These are phyloP conservation scores for Fusarium xylarioides DNA, from an alignment of 2,329 filamentous ascomycete species.

Conservation along the genomic window DNA sequence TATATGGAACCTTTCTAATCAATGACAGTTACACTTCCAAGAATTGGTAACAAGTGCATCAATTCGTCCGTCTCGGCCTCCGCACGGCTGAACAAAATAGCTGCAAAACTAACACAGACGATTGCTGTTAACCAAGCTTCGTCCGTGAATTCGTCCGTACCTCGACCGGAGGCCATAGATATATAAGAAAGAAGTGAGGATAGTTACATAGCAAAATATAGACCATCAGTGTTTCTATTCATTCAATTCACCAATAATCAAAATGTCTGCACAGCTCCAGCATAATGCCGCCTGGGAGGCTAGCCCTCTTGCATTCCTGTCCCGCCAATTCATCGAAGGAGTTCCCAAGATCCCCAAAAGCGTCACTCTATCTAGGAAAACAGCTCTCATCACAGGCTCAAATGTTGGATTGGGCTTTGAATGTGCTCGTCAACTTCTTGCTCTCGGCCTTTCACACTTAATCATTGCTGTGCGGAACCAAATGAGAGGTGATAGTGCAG, in stretches of 20 bases:
- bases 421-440: slow-evolving; percentile 53
- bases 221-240: background rate
- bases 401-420: slow-evolving; percentile 61
- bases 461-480: slow-evolving; percentile 58
- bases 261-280: slow-evolving; percentile 36
- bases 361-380: slow-evolving; percentile 47
- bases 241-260: background rate
- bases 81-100: slow-evolving; percentile 13
- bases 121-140: background rate
- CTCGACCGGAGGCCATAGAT: slow-evolving; percentile 12
- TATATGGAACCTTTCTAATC: background rate
- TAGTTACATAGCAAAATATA: background rate
- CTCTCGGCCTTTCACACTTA: slow-evolving; percentile 52
- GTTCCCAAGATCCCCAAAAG: slow-evolving; percentile 37
- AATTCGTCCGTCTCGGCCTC: slow-evolving; percentile 36
- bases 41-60: background rate
- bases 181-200: slow-evolving; percentile 15
- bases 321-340: slow-evolving; percentile 37
- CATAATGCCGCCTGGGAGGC: slow-evolving; percentile 35
- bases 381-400: slow-evolving; percentile 59
- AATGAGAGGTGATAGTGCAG: slow-evolving; percentile 54
- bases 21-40: background rate
- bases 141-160: slow-evolving; percentile 18
- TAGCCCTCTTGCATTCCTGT: slow-evolving; percentile 36
- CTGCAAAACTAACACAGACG: background rate